These are phyloP conservation scores for Calophaca sinica DNA, from an alignment of 306 rosid species.

Conservation along the genomic window DNA sequence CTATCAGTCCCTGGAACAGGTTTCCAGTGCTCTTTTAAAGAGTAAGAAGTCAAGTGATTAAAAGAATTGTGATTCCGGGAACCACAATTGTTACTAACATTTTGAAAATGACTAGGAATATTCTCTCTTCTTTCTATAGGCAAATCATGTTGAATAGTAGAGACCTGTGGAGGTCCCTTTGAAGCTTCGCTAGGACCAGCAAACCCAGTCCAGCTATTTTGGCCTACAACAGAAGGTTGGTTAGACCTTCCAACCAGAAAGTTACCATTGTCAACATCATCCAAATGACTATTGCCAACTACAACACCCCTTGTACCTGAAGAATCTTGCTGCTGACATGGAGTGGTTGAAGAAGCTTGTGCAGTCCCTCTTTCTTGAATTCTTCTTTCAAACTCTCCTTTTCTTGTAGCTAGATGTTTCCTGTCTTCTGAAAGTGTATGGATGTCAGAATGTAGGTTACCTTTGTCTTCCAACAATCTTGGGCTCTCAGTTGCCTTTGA, in stretches of 20 bases:
- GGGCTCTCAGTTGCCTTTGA: constrained; percentile 70
- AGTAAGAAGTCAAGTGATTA: constrained; percentile 57
- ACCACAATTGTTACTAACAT: constrained; percentile 54
- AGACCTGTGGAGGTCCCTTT: constrained; percentile 61
- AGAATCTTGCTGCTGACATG: constrained; percentile 62
- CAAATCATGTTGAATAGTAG: constrained; percentile 70
- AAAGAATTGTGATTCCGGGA: constrained; percentile 58
- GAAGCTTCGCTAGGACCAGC: constrained; percentile 66
- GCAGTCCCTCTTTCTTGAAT: constrained; percentile 63
- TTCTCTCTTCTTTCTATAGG: constrained; percentile 70
- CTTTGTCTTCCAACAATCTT: constrained; percentile 60
- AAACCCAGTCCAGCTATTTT: constrained; percentile 71
- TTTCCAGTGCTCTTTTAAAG: constrained; percentile 83
- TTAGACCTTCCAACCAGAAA: constrained; percentile 66
- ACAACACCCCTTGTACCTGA: constrained; percentile 61
- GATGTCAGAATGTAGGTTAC: constrained; percentile 56
- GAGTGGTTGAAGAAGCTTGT: constrained; percentile 57
- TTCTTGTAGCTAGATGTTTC: constrained; percentile 54
- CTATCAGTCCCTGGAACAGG: constrained; percentile 65
- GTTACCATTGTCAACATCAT: constrained; percentile 65
- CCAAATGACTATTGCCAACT: constrained; percentile 60
- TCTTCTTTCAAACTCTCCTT: constrained; percentile 65
- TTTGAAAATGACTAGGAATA: constrained; percentile 65
- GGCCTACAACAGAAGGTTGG: constrained; percentile 62
- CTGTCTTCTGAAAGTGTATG: constrained; percentile 62